Percentiles rank a stretch among this genome's conserved stretches.
Evolutionary conservation across 768 basidiomycete species (phyloP).

Genomic region (Mycena sanguinolenta): DNA sequence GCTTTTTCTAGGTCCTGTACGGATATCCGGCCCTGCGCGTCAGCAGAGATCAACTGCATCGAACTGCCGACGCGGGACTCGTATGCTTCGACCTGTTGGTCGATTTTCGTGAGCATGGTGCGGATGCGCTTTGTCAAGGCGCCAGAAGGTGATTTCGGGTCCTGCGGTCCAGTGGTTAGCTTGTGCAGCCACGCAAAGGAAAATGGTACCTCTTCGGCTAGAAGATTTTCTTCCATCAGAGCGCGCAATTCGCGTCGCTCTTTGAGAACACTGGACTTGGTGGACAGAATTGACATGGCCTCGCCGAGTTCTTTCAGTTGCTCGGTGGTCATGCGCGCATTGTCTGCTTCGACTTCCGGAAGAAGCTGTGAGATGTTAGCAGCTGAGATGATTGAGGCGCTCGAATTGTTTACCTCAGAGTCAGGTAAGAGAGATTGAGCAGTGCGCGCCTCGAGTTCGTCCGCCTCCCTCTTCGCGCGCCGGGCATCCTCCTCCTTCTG

Average conservation of each 20-base stretch:
- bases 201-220: constrained; percentile 82
- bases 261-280: constrained; percentile 94
- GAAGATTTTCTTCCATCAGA: constrained; percentile 95
- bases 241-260: constrained; percentile 92
- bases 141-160: constrained; percentile 84
- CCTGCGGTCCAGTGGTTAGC: constrained; percentile 52
- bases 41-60: constrained; percentile 87
- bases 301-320: constrained; percentile 95
- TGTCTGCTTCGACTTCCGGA: constrained; percentile 73
- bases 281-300: constrained; percentile 90
- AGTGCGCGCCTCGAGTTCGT: constrained; percentile 81
- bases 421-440: constrained; percentile 90
- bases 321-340: constrained; percentile 97
- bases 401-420: constrained; percentile 72
- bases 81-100: constrained; percentile 91
- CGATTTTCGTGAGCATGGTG: constrained; percentile 95
- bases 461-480: constrained; percentile 84
- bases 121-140: constrained; percentile 97
- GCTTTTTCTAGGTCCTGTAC: constrained; percentile 92
- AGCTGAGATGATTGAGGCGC: not conserved
- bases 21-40: constrained; percentile 90
- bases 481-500: constrained; percentile 95
- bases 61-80: constrained; percentile 89
- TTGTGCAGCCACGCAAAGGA: constrained; percentile 15
- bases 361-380: constrained; percentile 60